These are phyloP conservation scores for Aspergillus leporis DNA, from an alignment of 495 filamentous ascomycete species.

Conservation along the genomic window DNA sequence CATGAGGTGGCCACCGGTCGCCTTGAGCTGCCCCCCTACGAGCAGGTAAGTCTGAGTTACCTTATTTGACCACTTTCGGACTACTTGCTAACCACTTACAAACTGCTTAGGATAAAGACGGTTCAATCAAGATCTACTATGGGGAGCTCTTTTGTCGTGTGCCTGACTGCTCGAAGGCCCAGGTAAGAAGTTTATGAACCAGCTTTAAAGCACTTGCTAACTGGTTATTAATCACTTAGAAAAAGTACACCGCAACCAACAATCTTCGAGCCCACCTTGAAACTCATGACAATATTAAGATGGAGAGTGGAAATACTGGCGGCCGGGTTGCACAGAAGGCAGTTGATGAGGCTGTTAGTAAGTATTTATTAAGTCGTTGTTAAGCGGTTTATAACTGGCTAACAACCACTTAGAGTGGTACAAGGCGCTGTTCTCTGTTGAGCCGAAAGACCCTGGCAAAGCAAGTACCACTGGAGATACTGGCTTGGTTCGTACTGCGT, in stretches of 20 bases:
- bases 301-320: background rate
- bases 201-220: too few species aligned
- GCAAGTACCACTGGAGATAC: background rate
- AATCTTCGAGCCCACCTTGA: background rate
- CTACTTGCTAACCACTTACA: too few species aligned
- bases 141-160: too few species aligned
- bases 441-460: too few species aligned
- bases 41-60: too few species aligned
- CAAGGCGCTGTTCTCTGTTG: slow-evolving; percentile 1
- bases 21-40: too few species aligned
- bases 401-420: slow-evolving; percentile 1
- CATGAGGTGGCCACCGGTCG: too few species aligned
- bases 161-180: too few species aligned
- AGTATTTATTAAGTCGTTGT: background rate
- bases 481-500: background rate
- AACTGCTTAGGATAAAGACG: too few species aligned
- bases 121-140: too few species aligned
- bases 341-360: background rate
- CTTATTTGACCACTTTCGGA: too few species aligned
- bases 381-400: background rate
- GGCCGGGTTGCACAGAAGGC: background rate
- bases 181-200: too few species aligned
- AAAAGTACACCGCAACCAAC: background rate
- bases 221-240: slow-evolving; percentile 5
- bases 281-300: background rate